Evolutionary conservation across 1,284 basidiomycete species (phyloP), one percentile per base, ranked within the genome.

Genomic region (Ceratobasidium sp.): DNA sequence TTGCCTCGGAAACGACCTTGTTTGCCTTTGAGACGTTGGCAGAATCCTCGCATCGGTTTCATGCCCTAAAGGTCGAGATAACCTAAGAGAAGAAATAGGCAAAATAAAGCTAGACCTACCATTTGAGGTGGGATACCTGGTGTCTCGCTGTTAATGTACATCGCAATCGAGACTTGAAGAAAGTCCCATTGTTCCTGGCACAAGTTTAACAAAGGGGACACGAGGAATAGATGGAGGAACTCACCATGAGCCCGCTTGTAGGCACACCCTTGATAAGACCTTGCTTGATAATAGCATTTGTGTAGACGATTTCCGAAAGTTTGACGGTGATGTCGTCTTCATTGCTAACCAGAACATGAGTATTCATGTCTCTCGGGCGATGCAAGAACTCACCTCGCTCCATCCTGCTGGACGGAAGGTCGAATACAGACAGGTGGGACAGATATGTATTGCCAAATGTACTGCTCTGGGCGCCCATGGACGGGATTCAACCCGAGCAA

Each of bases 251-350:
- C 76, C 92, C 90, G 60, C 92, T 88, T 12, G 93, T 95, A 5
- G 94, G 93, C 14, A 92, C 87, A 71, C 96, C 96, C 81, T 94
- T 94, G 21, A 88, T 86, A 36, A 99, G 86, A 32, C 93, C 94
- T 76, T 94, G 90, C 80, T 95, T 94, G 79, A 99, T 95, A 36
- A 98, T 86, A 26, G 92, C 91, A 78, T 98, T 99, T 69, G 92
- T 93, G 79, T 97, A 96, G 26, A 98, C 94, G 74, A 99, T 99
- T 80, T 99, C 97, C 4, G 94, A 94, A 16, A 99, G 87, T 79
- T 99, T 99, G 76, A 97, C 94, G 0, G 97, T 99, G 43, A 99
- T 85, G 80, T 99, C 97, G 78, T 99, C 97, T 83, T 99, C 97
- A 79, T 98, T 99, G 34, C 93, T 96, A 76, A 16, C 10, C 36